phyloP scores from a whole-genome alignment of 2,329 filamentous ascomycete genomes.

The Berkeleyomyces rouxiae region DNA sequence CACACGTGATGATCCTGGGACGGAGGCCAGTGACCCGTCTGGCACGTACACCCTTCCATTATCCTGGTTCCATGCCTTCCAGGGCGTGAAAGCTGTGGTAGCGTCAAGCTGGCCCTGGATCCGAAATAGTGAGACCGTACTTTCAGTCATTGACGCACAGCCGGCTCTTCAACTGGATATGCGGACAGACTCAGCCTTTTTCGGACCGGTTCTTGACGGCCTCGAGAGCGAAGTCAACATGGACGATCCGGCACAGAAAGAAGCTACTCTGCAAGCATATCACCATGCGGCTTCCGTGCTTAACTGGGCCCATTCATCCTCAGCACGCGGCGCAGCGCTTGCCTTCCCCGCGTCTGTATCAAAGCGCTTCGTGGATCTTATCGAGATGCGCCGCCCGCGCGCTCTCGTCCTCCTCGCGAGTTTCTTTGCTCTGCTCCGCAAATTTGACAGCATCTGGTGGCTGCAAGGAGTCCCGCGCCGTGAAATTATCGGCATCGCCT shows the following conservation, averaged over 20 bases:
- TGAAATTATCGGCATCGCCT: slow-evolving; percentile 47
- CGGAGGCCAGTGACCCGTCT: slow-evolving; percentile 24
- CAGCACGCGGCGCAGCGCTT: slow-evolving; percentile 40
- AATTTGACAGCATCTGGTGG: slow-evolving; percentile 51
- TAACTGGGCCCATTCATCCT: slow-evolving; percentile 48
- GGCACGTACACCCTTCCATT: slow-evolving; percentile 40
- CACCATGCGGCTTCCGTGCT: slow-evolving; percentile 48
- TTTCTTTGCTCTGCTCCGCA: slow-evolving; percentile 49
- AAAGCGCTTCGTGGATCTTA: slow-evolving; percentile 41
- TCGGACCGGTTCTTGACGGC: slow-evolving; percentile 41
- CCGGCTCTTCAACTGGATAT: slow-evolving; percentile 44
- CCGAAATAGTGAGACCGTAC: slow-evolving; percentile 37
- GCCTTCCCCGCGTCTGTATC: slow-evolving; percentile 49
- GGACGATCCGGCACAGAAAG: slow-evolving; percentile 14
- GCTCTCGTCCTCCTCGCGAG: slow-evolving; percentile 47
- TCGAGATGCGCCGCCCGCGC: slow-evolving; percentile 41
- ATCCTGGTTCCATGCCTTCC: slow-evolving; percentile 50
- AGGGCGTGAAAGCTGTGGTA: slow-evolving; percentile 49
- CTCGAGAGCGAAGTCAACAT: slow-evolving; percentile 36
- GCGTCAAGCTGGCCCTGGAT: slow-evolving; percentile 49
- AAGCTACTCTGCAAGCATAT: slow-evolving; percentile 36
- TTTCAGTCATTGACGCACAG: slow-evolving; percentile 47
- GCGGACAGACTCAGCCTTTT: slow-evolving; percentile 36
- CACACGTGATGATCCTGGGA: slow-evolving; percentile 33
- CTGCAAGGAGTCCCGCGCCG: slow-evolving; percentile 47